Evolutionary conservation across 179 eudicot genomes (phyloP).

Genomic region (Corrigiola litoralis): DNA sequence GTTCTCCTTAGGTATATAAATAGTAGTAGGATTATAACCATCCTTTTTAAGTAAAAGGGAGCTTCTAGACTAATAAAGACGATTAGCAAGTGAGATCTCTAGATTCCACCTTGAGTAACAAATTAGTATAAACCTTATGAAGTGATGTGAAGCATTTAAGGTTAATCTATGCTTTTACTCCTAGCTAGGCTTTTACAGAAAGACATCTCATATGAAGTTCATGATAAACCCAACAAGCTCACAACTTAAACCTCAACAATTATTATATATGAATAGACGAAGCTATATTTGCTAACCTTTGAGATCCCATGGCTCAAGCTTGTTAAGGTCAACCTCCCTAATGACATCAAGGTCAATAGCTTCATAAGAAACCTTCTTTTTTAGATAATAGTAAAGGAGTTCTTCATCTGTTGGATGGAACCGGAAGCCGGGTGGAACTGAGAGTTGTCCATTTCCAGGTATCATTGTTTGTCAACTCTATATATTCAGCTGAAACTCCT

Average conservation of each 20-base stretch:
- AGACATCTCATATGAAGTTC: background rate
- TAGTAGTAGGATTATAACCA: too few species aligned
- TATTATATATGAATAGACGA: background rate
- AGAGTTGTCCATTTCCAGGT: slow-evolving; percentile 44
- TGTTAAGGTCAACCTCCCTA: slow-evolving; percentile 91
- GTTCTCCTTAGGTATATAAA: too few species aligned
- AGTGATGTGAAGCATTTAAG: too few species aligned
- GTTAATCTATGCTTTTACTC: too few species aligned
- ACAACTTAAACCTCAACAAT: background rate
- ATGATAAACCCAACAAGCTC: background rate
- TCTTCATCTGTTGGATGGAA: slow-evolving; percentile 95
- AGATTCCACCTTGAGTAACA: too few species aligned
- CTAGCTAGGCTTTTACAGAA: too few species aligned
- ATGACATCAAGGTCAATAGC: slow-evolving; percentile 92
- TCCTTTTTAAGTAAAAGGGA: too few species aligned
- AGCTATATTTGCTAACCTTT: slow-evolving; percentile 50
- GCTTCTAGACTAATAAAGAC: too few species aligned
- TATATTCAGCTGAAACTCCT: slow-evolving; percentile 1
- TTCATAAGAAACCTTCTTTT: slow-evolving; percentile 88
- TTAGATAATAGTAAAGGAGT: slow-evolving; percentile 77
- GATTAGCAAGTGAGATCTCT: too few species aligned
- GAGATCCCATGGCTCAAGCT: slow-evolving; percentile 97
- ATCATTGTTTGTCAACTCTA: slow-evolving; percentile 9
- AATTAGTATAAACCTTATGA: too few species aligned
- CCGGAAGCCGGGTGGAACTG: slow-evolving; percentile 91